Evolutionary conservation across 2,329 filamentous ascomycete species (phyloP), one percentile per base, ranked within the genome.

Genomic region (Cladosporium velox): DNA sequence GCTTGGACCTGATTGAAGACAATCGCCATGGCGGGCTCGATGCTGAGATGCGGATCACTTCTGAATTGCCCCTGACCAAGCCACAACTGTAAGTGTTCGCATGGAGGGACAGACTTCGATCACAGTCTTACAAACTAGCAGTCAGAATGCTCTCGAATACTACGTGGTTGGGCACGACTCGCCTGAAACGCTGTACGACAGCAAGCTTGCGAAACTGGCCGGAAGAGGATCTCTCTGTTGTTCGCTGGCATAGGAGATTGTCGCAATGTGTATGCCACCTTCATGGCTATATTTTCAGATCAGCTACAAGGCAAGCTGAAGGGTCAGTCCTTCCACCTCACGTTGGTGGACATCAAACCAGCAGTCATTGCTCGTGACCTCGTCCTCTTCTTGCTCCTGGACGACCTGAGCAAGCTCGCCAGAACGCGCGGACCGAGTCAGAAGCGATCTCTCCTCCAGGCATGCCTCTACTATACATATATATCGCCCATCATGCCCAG

Each of bases 81-180:
- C 66, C 68, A 35, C 62, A 66, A 18, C 61, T 69, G 55, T 59
- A 26, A 59, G 51, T 58, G 11, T 3, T 35, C n/a, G 32, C n/a
- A 57, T 4, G 11, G 49, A 15, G 10, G 52, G 30, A 10, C 15
- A 14, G 7, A 54, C 26, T 18, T 32, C 49, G 26, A 54, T 32
- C 49, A 30, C 12, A 30, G 10, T 52, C 26, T 59, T 44, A 52
- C 21, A 35, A 59, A 14, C 7, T 18, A 24, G 30, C 60, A 65
- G 60, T 11, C 64, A 58, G 7, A 66, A 55, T 26, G 54, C 51
- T 21, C 35, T 55, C 6, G 68, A 68, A 21, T 68, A 64, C 41
- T 68, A 64, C 49, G 26, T 44, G 7, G 47, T 70, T 26, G 68
- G 66, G 8, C 61, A 68, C 41, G 68, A 69, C 54, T 57, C n/a